phyloP scores from a whole-genome alignment of 1,284 basidiomycete genomes.

The Heterobasidion parviporum region DNA sequence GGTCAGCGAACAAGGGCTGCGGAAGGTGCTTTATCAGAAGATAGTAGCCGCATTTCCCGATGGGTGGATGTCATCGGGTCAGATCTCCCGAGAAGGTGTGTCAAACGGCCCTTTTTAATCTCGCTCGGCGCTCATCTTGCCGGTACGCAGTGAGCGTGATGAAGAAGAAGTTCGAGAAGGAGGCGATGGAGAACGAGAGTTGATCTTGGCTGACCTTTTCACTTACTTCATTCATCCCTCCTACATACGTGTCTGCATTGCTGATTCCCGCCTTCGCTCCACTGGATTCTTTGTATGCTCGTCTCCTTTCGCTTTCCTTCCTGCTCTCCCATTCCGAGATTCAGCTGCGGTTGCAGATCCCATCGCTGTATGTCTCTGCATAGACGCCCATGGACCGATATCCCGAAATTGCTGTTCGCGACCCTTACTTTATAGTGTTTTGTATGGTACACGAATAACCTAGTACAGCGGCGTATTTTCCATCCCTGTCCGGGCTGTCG shows the following conservation, averaged over 20 bases:
- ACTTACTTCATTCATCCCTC: background rate
- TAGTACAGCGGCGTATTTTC: background rate
- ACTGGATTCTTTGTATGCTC: background rate
- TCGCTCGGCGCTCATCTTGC: background rate
- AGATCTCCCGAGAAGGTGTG: conserved; percentile 39
- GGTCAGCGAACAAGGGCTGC: conserved; percentile 70
- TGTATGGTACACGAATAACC: background rate
- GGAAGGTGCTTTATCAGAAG: conserved; percentile 76
- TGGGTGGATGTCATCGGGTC: conserved; percentile 54
- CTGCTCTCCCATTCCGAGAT: background rate
- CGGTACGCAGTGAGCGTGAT: conserved; percentile 56
- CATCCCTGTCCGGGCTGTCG: no score
- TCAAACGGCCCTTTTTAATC: conserved; percentile 21
- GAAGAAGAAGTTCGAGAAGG: conserved; percentile 68
- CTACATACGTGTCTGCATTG: background rate
- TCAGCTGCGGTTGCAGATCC: background rate
- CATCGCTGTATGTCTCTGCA: background rate
- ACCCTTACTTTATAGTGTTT: background rate
- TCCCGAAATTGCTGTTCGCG: background rate
- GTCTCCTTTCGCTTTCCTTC: background rate
- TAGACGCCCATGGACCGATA: no score
- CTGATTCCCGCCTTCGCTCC: background rate
- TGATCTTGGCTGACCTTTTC: conserved; percentile 1
- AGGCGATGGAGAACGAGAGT: conserved; percentile 45
- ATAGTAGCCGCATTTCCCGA: conserved; percentile 71